Base-by-base conservation (phyloP, 371 early-diverging fungal genomes). In the Capniomyces stellatus region DNA sequence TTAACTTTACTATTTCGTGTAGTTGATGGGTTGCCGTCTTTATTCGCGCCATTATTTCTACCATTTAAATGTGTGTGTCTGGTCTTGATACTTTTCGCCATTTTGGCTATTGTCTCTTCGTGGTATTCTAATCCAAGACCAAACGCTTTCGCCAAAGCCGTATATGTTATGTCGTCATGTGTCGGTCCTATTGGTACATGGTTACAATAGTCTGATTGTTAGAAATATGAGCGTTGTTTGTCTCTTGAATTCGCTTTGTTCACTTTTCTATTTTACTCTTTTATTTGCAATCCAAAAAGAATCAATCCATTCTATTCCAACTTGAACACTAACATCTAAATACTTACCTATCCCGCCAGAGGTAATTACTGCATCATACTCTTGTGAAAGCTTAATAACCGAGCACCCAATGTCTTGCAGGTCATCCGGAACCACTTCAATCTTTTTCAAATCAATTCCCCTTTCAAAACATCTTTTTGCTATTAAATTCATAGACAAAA, bases 291-390 rank as follows among this genome's bases (percentile, higher is more conserved):
- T n/a, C n/a, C n/a, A n/a, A n/a, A n/a, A n/a, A n/a, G n/a, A n/a
- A n/a, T n/a, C n/a, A n/a, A n/a, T n/a, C n/a, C n/a, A n/a, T n/a
- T n/a, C n/a, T n/a, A n/a, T n/a, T n/a, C n/a, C n/a, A n/a, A n/a
- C n/a, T n/a, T n/a, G n/a, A n/a, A n/a, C n/a, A n/a, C n/a, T n/a
- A n/a, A n/a, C n/a, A n/a, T n/a, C n/a, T n/a, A n/a, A n/a, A n/a
- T n/a, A n/a, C n/a, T n/a, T n/a, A n/a, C n/a, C n/a, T 43, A 83
- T 81, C 2, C 84, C 84, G 42, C 84, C 84, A 59, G 75, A 76
- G 3, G 84, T 83, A 41, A 83, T 75, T 25, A 83, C 84, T 18
- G 77, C 43, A 56, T 75, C 70, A 55, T 75, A 76, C 25, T 60
- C 60, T 2, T 46, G 57, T 0, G 81, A 74, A 4, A 83, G 57